Evolutionary conservation across 768 basidiomycete species (phyloP).

Genomic region (Gautieria morchelliformis): DNA sequence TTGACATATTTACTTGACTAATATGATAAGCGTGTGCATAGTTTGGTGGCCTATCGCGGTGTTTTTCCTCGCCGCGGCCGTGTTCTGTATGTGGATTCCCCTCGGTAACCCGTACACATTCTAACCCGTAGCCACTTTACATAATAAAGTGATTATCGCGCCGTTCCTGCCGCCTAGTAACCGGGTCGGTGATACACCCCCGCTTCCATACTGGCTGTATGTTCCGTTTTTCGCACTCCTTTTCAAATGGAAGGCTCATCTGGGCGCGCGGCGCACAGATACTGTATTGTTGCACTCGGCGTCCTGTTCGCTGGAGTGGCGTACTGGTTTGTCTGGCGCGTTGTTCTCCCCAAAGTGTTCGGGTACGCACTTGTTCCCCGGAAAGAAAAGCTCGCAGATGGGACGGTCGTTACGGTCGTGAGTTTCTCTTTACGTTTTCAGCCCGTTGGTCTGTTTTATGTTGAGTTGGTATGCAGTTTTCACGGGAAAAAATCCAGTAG

Average conservation of each 20-base stretch:
- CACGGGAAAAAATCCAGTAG: too few relatives aligned
- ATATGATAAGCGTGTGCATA: conserved; percentile 8
- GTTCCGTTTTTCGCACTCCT: neutral
- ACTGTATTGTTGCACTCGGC: too few relatives aligned
- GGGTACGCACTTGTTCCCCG: conserved; percentile 36
- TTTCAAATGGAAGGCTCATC: too few relatives aligned
- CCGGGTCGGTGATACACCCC: conserved; percentile 48
- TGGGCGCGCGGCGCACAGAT: too few relatives aligned
- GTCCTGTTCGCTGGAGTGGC: conserved; percentile 27
- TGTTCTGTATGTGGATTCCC: conserved; percentile 30
- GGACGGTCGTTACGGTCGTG: conserved; percentile 45
- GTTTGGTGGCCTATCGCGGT: conserved; percentile 49
- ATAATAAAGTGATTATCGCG: conserved; percentile 36
- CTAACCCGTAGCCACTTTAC: too few relatives aligned
- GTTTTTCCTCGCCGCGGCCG: conserved; percentile 43
- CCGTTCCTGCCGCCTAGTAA: conserved; percentile 48
- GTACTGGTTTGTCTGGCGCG: conserved; percentile 48
- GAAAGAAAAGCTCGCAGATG: conserved; percentile 42
- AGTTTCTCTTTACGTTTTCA: conserved; percentile 8
- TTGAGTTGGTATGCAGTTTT: too few relatives aligned
- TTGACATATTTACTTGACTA: neutral
- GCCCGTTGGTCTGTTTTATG: too few relatives aligned
- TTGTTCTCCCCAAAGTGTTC: conserved; percentile 39
- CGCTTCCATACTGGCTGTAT: conserved; percentile 48
- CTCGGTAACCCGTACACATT: too few relatives aligned